phyloP scores from a whole-genome alignment of 306 rosid species.

The Dalbergia oliveri region DNA sequence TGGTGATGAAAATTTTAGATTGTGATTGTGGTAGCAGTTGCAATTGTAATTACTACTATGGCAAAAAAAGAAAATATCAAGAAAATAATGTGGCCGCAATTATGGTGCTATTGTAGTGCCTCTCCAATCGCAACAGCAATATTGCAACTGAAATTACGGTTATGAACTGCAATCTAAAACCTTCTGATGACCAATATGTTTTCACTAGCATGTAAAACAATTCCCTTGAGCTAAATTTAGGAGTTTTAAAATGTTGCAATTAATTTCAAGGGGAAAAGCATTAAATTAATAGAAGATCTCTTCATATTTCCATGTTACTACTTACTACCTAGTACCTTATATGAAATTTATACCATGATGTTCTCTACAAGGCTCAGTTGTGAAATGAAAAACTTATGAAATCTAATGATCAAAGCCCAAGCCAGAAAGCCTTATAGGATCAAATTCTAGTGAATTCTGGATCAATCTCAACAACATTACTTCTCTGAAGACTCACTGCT shows the following conservation, averaged over 20 bases:
- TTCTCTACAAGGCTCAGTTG: slow-evolving; percentile 4
- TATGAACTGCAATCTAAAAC: too few relatives aligned
- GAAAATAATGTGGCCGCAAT: too few relatives aligned
- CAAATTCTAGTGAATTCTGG: neutral
- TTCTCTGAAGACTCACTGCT: slow-evolving; percentile 5
- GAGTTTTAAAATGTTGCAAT: neutral
- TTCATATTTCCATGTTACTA: neutral
- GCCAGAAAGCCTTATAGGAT: neutral
- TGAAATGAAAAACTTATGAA: neutral
- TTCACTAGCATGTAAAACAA: slow-evolving; percentile 6
- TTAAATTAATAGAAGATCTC: slow-evolving; percentile 2
- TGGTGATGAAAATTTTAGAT: neutral
- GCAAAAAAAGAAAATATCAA: too few relatives aligned
- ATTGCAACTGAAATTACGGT: too few relatives aligned
- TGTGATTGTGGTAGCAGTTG: neutral
- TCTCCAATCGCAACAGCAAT: too few relatives aligned
- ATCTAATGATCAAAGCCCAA: slow-evolving; percentile 3
- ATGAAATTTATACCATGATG: neutral
- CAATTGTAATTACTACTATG: too few relatives aligned
- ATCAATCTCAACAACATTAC: slow-evolving; percentile 1
- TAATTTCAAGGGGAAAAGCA: slow-evolving; percentile 3
- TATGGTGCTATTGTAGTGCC: too few relatives aligned
- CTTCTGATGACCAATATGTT: too few relatives aligned
- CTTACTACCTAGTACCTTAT: neutral
- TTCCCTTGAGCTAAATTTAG: neutral